A percentile compares a stretch with the other conserved stretches of the same genome.
Evolutionary conservation across 2,329 filamentous ascomycete genomes (phyloP).

Genomic region (Aspergillus uvarum): DNA sequence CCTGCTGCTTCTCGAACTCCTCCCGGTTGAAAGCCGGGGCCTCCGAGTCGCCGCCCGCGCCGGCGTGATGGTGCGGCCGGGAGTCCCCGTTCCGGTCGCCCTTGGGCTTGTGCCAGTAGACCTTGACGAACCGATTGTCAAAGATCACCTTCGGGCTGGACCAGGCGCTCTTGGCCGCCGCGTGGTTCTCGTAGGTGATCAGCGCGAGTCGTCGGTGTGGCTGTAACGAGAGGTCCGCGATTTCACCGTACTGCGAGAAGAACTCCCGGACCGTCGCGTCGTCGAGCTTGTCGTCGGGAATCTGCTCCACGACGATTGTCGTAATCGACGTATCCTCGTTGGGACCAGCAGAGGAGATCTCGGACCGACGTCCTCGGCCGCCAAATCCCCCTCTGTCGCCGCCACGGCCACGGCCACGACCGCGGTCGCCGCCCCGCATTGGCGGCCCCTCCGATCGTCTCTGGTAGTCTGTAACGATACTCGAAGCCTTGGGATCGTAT

Average conservation of each 20-base stretch:
- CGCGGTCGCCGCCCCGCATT: conserved; percentile 32
- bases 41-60: conserved; percentile 29
- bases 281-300: conserved; percentile 58
- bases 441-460: conserved; percentile 22
- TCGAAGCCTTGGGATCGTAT: conserved; percentile 56
- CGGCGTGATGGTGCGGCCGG: conserved; percentile 13
- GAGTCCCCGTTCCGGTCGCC: conserved; percentile 32
- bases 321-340: conserved; percentile 55
- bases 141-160: conserved; percentile 63
- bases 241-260: conserved; percentile 59
- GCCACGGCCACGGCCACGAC: conserved; percentile 42
- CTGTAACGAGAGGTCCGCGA: conserved; percentile 57
- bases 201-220: conserved; percentile 55
- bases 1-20: conserved; percentile 55
- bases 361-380: conserved; percentile 47
- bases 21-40: conserved; percentile 53
- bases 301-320: conserved; percentile 61
- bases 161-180: conserved; percentile 55
- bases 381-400: conserved; percentile 45
- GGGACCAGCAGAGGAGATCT: conserved; percentile 55
- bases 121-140: conserved; percentile 64
- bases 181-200: conserved; percentile 54
- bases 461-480: conserved; percentile 38
- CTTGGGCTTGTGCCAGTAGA: conserved; percentile 59
- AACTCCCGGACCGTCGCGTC: conserved; percentile 56